Percentiles rank a stretch among this genome's conserved stretches.
Conservation (phyloP, 331 rosid genomes). For the Dryas integrifolia region DNA sequence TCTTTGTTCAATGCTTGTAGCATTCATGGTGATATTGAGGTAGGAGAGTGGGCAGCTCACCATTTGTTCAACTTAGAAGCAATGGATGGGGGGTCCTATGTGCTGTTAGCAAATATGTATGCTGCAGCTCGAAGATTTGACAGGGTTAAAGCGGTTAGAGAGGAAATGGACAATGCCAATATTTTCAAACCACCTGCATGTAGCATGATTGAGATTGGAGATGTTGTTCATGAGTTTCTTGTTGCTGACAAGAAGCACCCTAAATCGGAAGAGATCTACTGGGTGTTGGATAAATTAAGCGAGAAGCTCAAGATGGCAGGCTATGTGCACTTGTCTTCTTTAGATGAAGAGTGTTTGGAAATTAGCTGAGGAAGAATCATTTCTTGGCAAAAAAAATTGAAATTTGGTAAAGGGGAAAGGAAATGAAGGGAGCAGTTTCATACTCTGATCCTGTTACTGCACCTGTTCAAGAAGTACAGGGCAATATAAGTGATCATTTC, state of each 20-base stretch:
- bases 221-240: constrained; percentile 1
- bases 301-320: not conserved
- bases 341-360: not conserved
- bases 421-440: not conserved
- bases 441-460: not conserved
- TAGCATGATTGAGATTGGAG: constrained; percentile 7
- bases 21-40: constrained; percentile 13
- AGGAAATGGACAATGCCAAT: not conserved
- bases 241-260: constrained; percentile 3
- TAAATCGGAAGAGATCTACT: not conserved
- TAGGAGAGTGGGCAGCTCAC: constrained; percentile 11
- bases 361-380: not conserved
- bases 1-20: constrained; percentile 2
- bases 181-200: not conserved
- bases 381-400: no score
- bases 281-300: not conserved
- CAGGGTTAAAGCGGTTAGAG: not conserved
- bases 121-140: constrained; percentile 11
- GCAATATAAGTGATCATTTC: not conserved
- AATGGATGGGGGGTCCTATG: constrained; percentile 4
- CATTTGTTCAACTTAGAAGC: constrained; percentile 5
- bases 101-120: constrained; percentile 6
- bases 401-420: no score
- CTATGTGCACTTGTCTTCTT: not conserved
- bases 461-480: not conserved